phyloP scores from a whole-genome alignment of 331 rosid species.

The Dryas integrifolia region DNA sequence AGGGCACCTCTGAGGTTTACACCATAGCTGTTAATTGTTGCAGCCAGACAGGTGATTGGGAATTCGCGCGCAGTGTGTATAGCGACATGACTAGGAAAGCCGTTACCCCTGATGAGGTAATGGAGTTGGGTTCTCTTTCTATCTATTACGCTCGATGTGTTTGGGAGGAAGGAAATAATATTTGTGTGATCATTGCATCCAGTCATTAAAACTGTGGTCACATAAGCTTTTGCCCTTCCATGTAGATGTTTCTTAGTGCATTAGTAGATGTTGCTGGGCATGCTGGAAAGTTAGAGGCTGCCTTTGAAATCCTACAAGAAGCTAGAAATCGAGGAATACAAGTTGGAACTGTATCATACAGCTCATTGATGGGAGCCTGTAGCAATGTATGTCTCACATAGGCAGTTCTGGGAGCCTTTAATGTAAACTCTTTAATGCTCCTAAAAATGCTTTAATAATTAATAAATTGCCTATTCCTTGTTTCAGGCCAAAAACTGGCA shows the following conservation, averaged over 20 bases:
- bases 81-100: conserved; percentile 73
- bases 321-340: conserved; percentile 57
- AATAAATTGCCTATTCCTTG: conserved; percentile 31
- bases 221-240: conserved; percentile 22
- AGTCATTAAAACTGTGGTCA: conserved; percentile 26
- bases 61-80: conserved; percentile 64
- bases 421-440: conserved; percentile 20
- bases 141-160: not conserved
- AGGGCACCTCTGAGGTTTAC: conserved; percentile 93
- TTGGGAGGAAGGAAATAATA: not conserved
- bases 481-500: conserved; percentile 86
- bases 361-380: conserved; percentile 99
- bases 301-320: conserved; percentile 69
- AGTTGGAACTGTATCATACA: conserved; percentile 67
- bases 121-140: not conserved
- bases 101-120: conserved; percentile 85
- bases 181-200: conserved; percentile 23
- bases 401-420: conserved; percentile 19
- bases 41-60: conserved; percentile 91
- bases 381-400: conserved; percentile 69
- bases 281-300: conserved; percentile 85
- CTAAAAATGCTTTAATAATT: conserved; percentile 17
- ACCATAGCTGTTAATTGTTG: conserved; percentile 89
- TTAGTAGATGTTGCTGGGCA: conserved; percentile 94
- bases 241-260: conserved; percentile 95